phyloP scores from a whole-genome alignment of 176 grass and related monocot species.

The Microstegium vimineum region DNA sequence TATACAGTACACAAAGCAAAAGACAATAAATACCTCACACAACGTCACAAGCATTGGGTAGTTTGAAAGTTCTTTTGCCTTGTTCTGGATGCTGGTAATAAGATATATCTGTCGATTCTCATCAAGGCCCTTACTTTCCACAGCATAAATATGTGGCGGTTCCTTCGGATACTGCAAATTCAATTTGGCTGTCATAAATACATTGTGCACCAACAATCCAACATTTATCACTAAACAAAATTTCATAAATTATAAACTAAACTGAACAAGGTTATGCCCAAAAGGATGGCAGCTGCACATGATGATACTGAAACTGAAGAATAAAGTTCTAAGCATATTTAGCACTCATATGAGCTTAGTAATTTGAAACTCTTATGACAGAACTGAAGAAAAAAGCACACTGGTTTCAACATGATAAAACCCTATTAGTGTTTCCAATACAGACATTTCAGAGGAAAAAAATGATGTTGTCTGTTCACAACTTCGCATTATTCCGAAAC shows the following conservation, averaged over 20 bases:
- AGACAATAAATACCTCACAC: slow-evolving; percentile 63
- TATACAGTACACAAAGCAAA: slow-evolving; percentile 1
- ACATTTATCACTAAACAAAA: slow-evolving; percentile 9
- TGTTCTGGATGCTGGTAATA: slow-evolving; percentile 52
- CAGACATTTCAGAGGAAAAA: neutral
- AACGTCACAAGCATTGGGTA: slow-evolving; percentile 74
- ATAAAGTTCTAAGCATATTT: slow-evolving; percentile 15
- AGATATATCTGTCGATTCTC: slow-evolving; percentile 63
- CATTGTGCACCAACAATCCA: neutral
- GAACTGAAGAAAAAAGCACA: neutral
- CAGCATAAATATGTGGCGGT: slow-evolving; percentile 62
- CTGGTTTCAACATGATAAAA: neutral
- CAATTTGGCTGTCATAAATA: slow-evolving; percentile 8
- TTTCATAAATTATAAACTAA: neutral
- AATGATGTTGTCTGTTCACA: neutral
- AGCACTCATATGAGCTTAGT: neutral
- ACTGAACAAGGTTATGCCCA: neutral
- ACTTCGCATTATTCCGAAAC: neutral
- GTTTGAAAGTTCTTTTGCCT: slow-evolving; percentile 69
- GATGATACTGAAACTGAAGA: neutral
- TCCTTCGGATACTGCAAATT: slow-evolving; percentile 72
- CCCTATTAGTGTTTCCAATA: neutral
- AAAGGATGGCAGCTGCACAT: neutral
- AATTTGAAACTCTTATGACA: slow-evolving; percentile 9
- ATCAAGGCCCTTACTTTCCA: slow-evolving; percentile 89